phyloP scores from a whole-genome alignment of 768 basidiomycete species.

The Boletus coccyginus region DNA sequence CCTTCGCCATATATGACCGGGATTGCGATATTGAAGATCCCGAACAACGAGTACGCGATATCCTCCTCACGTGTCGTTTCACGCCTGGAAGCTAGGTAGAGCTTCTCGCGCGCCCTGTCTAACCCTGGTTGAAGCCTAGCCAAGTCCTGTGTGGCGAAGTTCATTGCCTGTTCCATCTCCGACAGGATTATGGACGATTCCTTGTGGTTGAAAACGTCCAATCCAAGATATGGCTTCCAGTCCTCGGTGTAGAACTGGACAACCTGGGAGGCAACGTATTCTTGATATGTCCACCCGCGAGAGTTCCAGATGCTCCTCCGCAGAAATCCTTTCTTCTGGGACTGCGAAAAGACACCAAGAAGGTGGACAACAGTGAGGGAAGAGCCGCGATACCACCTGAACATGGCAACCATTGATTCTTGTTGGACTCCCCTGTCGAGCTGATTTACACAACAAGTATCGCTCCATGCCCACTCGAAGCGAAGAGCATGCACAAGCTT shows the following conservation, averaged over 20 bases:
- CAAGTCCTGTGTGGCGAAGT: background rate
- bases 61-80: background rate
- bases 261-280: slow-evolving; percentile 1
- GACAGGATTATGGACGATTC: background rate
- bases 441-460: background rate
- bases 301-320: slow-evolving; percentile 11
- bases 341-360: background rate
- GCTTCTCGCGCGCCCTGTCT: too few species aligned
- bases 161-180: background rate
- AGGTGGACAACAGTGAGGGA: background rate
- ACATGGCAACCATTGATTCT: slow-evolving; percentile 15
- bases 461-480: background rate
- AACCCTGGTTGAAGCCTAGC: too few species aligned
- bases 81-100: too few species aligned
- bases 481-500: background rate
- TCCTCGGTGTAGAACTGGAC: slow-evolving; percentile 11
- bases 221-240: slow-evolving; percentile 10
- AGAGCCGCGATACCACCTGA: slow-evolving; percentile 10
- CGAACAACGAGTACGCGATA: slow-evolving; percentile 14
- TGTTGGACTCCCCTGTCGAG: background rate
- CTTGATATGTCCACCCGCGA: slow-evolving; percentile 10
- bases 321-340: background rate
- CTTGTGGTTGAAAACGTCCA: slow-evolving; percentile 4
- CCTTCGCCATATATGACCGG: slow-evolving; percentile 17
- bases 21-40: slow-evolving; percentile 8